Evolutionary conservation across 306 rosid species (phyloP).

Genomic region (Prunus salicina): DNA sequence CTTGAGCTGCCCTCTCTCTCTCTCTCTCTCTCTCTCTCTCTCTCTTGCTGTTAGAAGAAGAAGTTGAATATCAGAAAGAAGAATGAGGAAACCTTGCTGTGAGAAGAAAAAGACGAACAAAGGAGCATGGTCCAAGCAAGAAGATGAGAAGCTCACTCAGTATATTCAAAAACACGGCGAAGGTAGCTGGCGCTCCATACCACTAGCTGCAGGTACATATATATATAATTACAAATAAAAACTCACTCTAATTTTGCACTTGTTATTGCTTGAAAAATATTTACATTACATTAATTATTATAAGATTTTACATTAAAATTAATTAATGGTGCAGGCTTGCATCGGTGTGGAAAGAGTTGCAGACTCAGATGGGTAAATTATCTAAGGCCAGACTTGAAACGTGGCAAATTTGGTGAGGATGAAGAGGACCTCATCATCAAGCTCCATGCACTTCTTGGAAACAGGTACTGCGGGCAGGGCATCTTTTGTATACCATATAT

Average conservation of each 20-base stretch:
- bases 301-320: background rate
- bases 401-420: constrained; percentile 68
- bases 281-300: background rate
- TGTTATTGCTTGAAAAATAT: background rate
- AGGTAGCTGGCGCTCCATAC: constrained; percentile 81
- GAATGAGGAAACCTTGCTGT: constrained; percentile 63
- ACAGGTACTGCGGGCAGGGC: constrained; percentile 41
- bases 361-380: constrained; percentile 76
- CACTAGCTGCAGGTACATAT: constrained; percentile 68
- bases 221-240: background rate
- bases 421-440: constrained; percentile 75
- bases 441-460: constrained; percentile 74
- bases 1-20: background rate
- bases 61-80: background rate
- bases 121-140: constrained; percentile 81
- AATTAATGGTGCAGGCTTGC: constrained; percentile 42
- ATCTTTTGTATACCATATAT: background rate
- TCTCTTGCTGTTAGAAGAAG: background rate
- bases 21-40: background rate
- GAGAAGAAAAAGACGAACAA: constrained; percentile 72
- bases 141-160: constrained; percentile 64
- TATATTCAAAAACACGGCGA: constrained; percentile 61
- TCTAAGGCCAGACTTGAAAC: constrained; percentile 67
- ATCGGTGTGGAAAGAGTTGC: constrained; percentile 77
- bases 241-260: background rate